phyloP scores from a whole-genome alignment of 1,139 yeast genomes.

The Yamadazyma buinensis region DNA sequence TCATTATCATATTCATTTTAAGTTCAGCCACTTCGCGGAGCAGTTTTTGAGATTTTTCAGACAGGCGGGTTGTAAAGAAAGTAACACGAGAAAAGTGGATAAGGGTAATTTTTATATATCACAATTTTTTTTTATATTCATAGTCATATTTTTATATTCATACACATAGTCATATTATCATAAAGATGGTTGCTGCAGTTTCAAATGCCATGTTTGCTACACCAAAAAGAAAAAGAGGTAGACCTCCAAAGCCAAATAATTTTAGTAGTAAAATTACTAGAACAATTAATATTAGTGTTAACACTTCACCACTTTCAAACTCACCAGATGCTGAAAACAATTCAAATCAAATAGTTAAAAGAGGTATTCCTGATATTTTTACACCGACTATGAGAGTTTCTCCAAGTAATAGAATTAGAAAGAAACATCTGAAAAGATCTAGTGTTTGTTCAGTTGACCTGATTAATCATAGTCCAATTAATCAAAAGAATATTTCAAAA shows the following conservation, averaged over 20 bases:
- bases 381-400: constrained; percentile 47
- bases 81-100: no score
- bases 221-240: constrained; percentile 40
- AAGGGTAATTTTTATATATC: no score
- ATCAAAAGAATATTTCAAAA: not conserved
- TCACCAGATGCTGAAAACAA: constrained; percentile 35
- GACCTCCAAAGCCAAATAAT: constrained; percentile 47
- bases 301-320: constrained; percentile 30
- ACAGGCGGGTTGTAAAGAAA: no score
- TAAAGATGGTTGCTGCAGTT: no score
- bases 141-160: no score
- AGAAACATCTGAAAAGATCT: constrained; percentile 11
- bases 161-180: no score
- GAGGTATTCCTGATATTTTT: constrained; percentile 45
- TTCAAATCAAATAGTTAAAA: constrained; percentile 35
- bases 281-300: constrained; percentile 41
- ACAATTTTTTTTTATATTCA: no score
- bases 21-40: no score
- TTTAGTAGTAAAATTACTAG: constrained; percentile 38
- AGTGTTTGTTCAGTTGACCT: constrained; percentile 11
- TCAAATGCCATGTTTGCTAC: constrained; percentile 11
- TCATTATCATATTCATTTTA: no score
- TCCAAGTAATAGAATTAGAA: constrained; percentile 23
- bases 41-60: no score
- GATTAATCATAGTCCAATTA: constrained; percentile 6